Percentiles rank a stretch among this genome's conserved stretches.
Conservation (phyloP, 139 green algal genomes). For the Chlorella sorokiniana region DNA sequence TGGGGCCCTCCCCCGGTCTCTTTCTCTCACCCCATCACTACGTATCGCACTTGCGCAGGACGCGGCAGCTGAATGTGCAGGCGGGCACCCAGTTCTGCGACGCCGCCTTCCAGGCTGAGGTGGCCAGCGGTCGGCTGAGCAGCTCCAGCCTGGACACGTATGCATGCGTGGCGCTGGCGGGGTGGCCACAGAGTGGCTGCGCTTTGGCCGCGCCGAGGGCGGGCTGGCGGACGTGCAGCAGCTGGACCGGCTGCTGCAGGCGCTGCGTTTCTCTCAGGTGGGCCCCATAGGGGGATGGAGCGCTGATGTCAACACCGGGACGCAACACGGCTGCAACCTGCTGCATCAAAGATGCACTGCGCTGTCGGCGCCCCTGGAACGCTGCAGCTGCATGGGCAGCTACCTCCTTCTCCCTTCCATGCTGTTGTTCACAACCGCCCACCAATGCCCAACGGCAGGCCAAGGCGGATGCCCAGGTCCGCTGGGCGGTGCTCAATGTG, state of each 20-base stretch:
- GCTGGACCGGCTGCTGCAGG: constrained; percentile 82
- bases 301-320: no score
- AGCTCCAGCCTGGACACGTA: constrained; percentile 74
- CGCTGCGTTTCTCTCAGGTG: constrained; percentile 53
- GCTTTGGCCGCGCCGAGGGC: constrained; percentile 88
- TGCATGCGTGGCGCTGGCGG: constrained; percentile 88
- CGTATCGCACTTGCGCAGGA: constrained; percentile 46
- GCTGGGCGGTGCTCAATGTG: constrained; percentile 93
- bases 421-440: background rate
- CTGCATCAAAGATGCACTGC: no score
- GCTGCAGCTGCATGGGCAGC: background rate
- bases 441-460: background rate
- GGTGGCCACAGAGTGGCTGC: constrained; percentile 81
- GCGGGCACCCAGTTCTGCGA: constrained; percentile 96
- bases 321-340: background rate
- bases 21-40: background rate
- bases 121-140: constrained; percentile 68
- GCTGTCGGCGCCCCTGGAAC: no score
- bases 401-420: background rate
- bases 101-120: constrained; percentile 83
- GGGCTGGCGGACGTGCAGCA: constrained; percentile 90
- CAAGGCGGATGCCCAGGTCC: constrained; percentile 89
- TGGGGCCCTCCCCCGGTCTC: background rate
- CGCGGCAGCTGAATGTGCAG: constrained; percentile 90
- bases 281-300: background rate